Evolutionary conservation across 75 land plant genomes (phyloP).

Genomic region (Pinus tabuliformis): DNA sequence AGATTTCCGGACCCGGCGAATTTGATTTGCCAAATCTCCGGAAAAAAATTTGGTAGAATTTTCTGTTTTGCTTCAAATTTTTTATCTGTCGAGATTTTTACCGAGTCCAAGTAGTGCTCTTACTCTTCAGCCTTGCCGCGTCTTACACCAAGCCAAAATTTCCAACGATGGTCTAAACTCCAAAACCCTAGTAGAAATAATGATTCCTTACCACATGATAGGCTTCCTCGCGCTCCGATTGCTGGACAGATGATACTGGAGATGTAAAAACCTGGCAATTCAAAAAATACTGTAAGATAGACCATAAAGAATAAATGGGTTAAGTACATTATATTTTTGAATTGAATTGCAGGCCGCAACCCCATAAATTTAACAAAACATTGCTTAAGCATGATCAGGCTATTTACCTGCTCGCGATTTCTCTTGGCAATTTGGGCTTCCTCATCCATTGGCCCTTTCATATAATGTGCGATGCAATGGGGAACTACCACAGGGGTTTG

Average conservation of each 20-base stretch:
- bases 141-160: too few species aligned
- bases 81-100: too few species aligned
- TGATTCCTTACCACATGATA: constrained; percentile 55
- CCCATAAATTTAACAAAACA: not conserved
- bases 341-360: not conserved
- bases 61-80: too few species aligned
- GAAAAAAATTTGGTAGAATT: too few species aligned
- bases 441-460: constrained; percentile 34
- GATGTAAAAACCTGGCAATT: constrained; percentile 52
- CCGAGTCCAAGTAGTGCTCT: too few species aligned
- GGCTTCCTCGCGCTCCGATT: constrained; percentile 68
- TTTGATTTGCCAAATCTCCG: too few species aligned
- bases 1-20: too few species aligned
- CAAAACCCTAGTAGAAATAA: not conserved
- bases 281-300: constrained; percentile 7
- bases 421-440: not conserved
- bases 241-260: constrained; percentile 48
- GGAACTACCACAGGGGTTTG: constrained; percentile 72
- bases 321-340: not conserved
- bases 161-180: not conserved
- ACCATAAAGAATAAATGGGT: not conserved
- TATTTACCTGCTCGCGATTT: constrained; percentile 10
- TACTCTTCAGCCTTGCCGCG: too few species aligned
- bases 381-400: not conserved
- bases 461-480: constrained; percentile 77